Conservation (phyloP, 2,329 filamentous ascomycete species). For the Clarireedia hainanense region DNA sequence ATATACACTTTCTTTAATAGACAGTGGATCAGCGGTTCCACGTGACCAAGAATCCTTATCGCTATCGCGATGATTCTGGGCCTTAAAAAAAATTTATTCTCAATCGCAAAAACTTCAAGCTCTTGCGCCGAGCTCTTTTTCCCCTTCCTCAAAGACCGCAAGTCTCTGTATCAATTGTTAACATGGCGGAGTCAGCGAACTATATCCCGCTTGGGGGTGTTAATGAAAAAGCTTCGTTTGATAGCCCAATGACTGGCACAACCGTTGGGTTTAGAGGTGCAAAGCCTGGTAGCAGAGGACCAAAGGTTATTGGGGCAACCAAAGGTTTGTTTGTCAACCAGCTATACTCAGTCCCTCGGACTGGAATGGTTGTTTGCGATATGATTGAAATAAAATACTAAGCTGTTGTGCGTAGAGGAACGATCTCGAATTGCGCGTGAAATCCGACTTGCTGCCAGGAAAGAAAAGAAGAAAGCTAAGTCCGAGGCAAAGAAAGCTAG, state of each 20-base stretch:
- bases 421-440: conserved; percentile 18
- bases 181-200: conserved; percentile 12
- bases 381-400: neutral
- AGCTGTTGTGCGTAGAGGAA: conserved; percentile 16
- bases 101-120: neutral
- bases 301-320: conserved; percentile 8
- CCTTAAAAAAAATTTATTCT: conserved; percentile 1
- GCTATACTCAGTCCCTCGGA: neutral
- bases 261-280: conserved; percentile 1
- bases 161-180: neutral
- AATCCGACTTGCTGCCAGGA: conserved; percentile 17
- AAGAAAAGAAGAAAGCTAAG: conserved; percentile 25
- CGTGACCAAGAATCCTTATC: conserved; percentile 3
- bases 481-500: conserved; percentile 22
- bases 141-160: neutral
- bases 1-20: neutral
- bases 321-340: conserved; percentile 6
- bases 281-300: neutral
- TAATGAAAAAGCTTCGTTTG: neutral
- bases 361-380: neutral
- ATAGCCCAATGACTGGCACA: neutral
- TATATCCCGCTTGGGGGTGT: conserved; percentile 11
- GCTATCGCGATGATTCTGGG: conserved; percentile 1
- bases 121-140: neutral
- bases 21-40: neutral